Evolutionary conservation across 2,329 filamentous ascomycete genomes (phyloP).

Genomic region (Phaeosphaeriaceae sp.): DNA sequence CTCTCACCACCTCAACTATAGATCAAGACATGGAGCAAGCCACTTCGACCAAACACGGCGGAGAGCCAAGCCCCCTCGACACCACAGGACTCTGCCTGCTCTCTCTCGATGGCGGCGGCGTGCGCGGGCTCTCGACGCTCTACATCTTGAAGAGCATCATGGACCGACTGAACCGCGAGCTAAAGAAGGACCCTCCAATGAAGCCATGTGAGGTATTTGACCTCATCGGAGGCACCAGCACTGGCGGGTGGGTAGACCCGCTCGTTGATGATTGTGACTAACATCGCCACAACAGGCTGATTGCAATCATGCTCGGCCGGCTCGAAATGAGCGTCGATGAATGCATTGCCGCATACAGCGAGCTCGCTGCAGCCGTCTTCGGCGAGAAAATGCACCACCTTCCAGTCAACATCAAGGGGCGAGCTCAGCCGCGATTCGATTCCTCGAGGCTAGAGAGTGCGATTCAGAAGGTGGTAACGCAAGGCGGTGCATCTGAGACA

Average conservation of each 20-base stretch:
- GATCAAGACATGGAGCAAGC: too few relatives aligned
- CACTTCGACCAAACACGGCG: not conserved
- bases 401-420: not conserved
- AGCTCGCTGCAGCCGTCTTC: slow-evolving; percentile 11
- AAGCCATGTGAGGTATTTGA: slow-evolving; percentile 27
- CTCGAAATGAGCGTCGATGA: slow-evolving; percentile 22
- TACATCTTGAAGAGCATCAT: slow-evolving; percentile 31
- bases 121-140: slow-evolving; percentile 34
- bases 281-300: not conserved
- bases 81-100: slow-evolving; percentile 19
- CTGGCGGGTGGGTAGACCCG: slow-evolving; percentile 17
- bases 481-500: too few relatives aligned
- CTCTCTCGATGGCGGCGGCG: slow-evolving; percentile 32
- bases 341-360: slow-evolving; percentile 17
- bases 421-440: slow-evolving; percentile 13
- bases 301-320: slow-evolving; percentile 27
- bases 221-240: slow-evolving; percentile 31
- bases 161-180: not conserved
- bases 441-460: slow-evolving; percentile 4
- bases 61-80: slow-evolving; percentile 14
- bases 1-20: too few relatives aligned
- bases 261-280: not conserved
- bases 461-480: too few relatives aligned
- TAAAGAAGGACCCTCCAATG: not conserved
- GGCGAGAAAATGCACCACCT: not conserved